These are phyloP conservation scores for Salix arbutifolia DNA, from an alignment of 345 rosid genomes.

Conservation along the genomic window DNA sequence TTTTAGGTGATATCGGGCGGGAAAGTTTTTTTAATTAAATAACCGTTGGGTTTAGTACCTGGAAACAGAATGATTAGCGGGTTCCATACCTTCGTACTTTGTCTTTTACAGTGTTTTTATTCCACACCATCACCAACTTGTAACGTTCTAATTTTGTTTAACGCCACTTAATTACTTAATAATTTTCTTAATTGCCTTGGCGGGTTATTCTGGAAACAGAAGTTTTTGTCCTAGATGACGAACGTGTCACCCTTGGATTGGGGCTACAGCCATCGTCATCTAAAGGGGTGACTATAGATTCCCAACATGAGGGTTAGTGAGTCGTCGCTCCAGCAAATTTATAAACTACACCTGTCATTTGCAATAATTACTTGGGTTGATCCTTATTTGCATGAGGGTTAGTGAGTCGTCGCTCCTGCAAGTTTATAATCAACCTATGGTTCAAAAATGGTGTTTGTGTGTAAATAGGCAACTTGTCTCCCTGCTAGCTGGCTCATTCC, in stretches of 20 bases:
- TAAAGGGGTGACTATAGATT: background rate
- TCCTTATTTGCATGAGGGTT: no score
- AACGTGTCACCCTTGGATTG: slow-evolving; percentile 22
- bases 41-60: slow-evolving; percentile 32
- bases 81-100: slow-evolving; percentile 18
- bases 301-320: background rate
- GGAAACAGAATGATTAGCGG: slow-evolving; percentile 41
- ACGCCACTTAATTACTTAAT: background rate
- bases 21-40: slow-evolving; percentile 4
- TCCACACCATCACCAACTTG: background rate
- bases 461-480: background rate
- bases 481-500: background rate
- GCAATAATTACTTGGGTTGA: background rate
- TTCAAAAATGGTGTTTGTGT: background rate
- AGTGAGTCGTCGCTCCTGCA: no score
- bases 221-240: background rate
- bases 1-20: no score
- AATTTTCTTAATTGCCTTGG: background rate
- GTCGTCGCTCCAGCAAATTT: no score
- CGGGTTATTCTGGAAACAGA: background rate
- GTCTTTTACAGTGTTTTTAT: slow-evolving; percentile 39
- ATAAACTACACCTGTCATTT: background rate
- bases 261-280: background rate
- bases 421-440: background rate
- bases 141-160: background rate